Evolutionary conservation across 192 early-diverging fungal genomes (phyloP).

Genomic region (Chytriomyces sp.): DNA sequence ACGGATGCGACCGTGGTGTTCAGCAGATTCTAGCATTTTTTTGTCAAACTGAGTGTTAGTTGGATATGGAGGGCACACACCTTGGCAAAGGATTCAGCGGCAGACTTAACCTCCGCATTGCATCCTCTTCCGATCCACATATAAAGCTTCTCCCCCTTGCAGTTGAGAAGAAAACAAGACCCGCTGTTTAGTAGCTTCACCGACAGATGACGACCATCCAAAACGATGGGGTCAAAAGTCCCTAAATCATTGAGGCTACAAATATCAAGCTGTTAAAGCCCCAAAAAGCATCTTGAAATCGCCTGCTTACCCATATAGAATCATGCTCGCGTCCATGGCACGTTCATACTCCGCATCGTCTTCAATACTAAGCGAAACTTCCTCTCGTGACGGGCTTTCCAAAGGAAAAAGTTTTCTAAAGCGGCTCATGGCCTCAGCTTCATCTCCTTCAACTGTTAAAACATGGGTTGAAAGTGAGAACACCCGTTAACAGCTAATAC

Average conservation of each 20-base stretch:
- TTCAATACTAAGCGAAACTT: not conserved
- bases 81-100: conserved; percentile 25
- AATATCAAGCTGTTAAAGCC: too few species aligned
- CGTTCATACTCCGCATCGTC: conserved; percentile 28
- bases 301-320: conserved; percentile 31
- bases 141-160: conserved; percentile 25
- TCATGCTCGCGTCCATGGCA: not conserved
- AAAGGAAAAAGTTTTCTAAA: not conserved
- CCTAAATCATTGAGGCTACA: too few species aligned
- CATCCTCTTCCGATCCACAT: conserved; percentile 35
- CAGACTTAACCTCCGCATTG: conserved; percentile 6
- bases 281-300: too few species aligned
- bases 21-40: not conserved
- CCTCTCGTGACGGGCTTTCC: not conserved
- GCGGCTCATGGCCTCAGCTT: not conserved
- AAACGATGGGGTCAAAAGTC: not conserved
- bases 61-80: conserved; percentile 3
- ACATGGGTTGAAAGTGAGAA: not conserved
- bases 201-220: conserved; percentile 24
- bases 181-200: conserved; percentile 25
- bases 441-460: not conserved
- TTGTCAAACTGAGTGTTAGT: not conserved
- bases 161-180: conserved; percentile 33
- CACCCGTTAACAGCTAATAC: not conserved
- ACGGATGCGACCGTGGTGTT: not conserved